A percentile compares a stretch with the other conserved stretches of the same genome.
Conservation (phyloP, 2,329 filamentous ascomycete genomes). For the Talaromyces sp. region DNA sequence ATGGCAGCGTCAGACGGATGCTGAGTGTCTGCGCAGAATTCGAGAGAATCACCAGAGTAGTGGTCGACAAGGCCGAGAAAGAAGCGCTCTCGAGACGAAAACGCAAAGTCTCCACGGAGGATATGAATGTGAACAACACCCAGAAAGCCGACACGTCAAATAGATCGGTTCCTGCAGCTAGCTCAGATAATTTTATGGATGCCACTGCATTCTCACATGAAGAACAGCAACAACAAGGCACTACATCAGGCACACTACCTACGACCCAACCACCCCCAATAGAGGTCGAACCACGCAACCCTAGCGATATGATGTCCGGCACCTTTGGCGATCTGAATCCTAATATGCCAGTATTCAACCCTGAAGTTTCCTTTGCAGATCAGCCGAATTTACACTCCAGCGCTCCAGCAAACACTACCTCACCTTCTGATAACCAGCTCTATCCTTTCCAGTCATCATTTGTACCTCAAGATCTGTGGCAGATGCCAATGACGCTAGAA, state of each 20-base stretch:
- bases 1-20: constrained; percentile 90
- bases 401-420: constrained; percentile 24
- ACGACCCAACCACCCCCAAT: constrained; percentile 1
- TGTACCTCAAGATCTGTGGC: constrained; percentile 89
- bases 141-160: constrained; percentile 23
- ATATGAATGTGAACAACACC: constrained; percentile 16
- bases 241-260: background rate
- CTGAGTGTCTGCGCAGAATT: constrained; percentile 93
- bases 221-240: background rate
- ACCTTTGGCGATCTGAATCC: constrained; percentile 25
- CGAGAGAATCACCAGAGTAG: constrained; percentile 84
- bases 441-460: constrained; percentile 66
- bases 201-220: background rate
- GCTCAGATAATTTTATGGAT: constrained; percentile 1
- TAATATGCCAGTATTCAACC: constrained; percentile 31
- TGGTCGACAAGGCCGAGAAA: constrained; percentile 86
- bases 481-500: constrained; percentile 92
- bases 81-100: constrained; percentile 78
- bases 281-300: constrained; percentile 16
- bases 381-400: constrained; percentile 29
- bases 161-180: constrained; percentile 11
- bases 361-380: constrained; percentile 28
- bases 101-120: constrained; percentile 59
- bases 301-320: constrained; percentile 24
- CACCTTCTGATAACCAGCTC: constrained; percentile 6